Conservation (phyloP, 352 stramenopile genomes). For the Phytophthora chlamydospora region DNA sequence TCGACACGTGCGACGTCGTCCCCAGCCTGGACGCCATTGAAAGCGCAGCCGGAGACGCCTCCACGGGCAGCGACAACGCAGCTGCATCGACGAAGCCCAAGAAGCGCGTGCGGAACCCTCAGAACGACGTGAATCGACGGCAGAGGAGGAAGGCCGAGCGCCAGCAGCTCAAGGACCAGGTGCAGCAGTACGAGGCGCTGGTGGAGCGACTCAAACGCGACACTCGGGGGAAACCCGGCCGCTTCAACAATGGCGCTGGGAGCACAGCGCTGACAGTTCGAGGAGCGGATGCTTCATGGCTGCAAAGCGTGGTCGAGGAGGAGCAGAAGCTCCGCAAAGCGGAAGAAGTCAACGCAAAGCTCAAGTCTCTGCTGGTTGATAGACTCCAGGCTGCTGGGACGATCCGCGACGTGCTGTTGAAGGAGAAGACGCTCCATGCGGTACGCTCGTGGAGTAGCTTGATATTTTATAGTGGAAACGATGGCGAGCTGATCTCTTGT, state of each 20-base stretch:
- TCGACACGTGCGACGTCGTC: constrained; percentile 11
- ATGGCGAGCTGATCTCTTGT: neutral
- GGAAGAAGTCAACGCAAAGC: constrained; percentile 11
- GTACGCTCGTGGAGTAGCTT: neutral
- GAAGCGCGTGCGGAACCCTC: constrained; percentile 18
- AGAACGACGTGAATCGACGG: constrained; percentile 10
- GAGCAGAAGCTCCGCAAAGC: constrained; percentile 9
- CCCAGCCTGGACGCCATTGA: neutral
- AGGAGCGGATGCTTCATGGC: neutral
- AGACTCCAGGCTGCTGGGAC: constrained; percentile 1
- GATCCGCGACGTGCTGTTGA: constrained; percentile 6
- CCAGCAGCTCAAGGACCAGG: constrained; percentile 29
- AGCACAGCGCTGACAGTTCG: neutral
- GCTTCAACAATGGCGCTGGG: too few species aligned
- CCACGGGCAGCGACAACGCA: neutral
- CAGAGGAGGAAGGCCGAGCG: constrained; percentile 24
- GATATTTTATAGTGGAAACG: neutral
- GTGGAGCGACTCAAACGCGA: constrained; percentile 16
- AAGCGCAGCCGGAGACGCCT: neutral
- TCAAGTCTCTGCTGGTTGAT: constrained; percentile 10
- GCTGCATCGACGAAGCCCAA: constrained; percentile 8
- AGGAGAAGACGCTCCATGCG: constrained; percentile 4
- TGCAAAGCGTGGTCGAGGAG: neutral
- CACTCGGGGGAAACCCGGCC: neutral
- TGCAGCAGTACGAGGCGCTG: constrained; percentile 21